Percentiles rank a stretch among this genome's conserved stretches.
Conservation (phyloP, 305 asterid species). For the Solanum hybrid region DNA sequence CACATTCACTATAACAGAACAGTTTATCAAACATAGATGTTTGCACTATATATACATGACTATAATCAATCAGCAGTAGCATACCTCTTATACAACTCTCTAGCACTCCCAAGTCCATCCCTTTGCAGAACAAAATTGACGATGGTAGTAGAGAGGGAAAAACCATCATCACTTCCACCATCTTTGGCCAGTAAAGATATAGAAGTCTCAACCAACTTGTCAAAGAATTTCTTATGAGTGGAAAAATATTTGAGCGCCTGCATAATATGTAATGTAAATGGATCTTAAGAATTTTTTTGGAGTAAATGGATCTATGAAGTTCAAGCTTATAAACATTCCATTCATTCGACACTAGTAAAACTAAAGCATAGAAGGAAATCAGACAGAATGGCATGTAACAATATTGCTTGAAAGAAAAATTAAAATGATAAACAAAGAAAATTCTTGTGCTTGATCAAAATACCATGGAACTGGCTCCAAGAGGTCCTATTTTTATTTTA, state of each 20-base stretch:
- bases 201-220: conserved; percentile 66
- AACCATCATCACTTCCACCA: conserved; percentile 78
- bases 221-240: conserved; percentile 49
- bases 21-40: neutral
- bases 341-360: neutral
- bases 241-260: conserved; percentile 77
- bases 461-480: neutral
- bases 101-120: conserved; percentile 63
- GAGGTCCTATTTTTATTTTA: neutral
- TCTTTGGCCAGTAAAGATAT: conserved; percentile 34
- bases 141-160: conserved; percentile 63
- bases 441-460: neutral
- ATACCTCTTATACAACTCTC: conserved; percentile 69
- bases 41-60: neutral
- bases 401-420: neutral
- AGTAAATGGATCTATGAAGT: conserved; percentile 7
- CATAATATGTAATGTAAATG: conserved; percentile 12
- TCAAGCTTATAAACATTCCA: neutral
- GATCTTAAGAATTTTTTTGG: neutral
- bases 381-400: neutral
- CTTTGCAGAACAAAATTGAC: conserved; percentile 46
- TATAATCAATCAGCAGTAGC: conserved; percentile 2
- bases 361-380: neutral
- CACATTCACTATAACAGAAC: neutral
- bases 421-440: neutral